Evolutionary conservation across 2,329 filamentous ascomycete species (phyloP).

Genomic region (Neofusicoccum sp.): DNA sequence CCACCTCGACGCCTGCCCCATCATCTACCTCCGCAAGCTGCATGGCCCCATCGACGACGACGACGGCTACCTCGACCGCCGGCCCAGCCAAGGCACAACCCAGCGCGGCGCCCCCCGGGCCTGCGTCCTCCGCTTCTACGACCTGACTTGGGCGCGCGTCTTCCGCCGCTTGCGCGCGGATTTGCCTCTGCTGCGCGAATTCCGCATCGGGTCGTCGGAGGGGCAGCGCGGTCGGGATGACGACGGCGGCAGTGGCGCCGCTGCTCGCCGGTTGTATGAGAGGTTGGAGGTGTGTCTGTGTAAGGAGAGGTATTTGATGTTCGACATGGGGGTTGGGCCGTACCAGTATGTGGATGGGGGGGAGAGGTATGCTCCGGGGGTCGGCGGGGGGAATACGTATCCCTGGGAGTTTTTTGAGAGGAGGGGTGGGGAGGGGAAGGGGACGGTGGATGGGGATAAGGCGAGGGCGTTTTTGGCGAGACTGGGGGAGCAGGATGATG

Average conservation of each 20-base stretch:
- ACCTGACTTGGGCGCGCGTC: background rate
- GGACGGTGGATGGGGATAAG: background rate
- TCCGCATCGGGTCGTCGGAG: too few relatives aligned
- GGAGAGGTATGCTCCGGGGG: too few relatives aligned
- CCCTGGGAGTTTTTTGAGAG: too few relatives aligned
- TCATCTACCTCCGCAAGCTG: conserved; percentile 24
- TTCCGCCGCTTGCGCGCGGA: too few relatives aligned
- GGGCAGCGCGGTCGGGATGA: too few relatives aligned
- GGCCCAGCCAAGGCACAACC: too few relatives aligned
- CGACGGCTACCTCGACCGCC: background rate
- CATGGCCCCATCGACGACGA: background rate
- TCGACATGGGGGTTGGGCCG: background rate
- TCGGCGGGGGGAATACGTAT: too few relatives aligned
- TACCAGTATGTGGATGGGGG: background rate
- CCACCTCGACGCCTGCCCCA: conserved; percentile 46
- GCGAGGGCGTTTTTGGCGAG: background rate
- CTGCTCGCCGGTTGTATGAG: background rate
- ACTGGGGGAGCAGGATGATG: background rate
- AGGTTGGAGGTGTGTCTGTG: background rate
- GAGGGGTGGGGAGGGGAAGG: background rate
- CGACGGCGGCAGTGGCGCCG: too few relatives aligned
- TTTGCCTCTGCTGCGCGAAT: too few relatives aligned
- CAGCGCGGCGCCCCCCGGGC: too few relatives aligned
- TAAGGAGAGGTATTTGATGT: background rate
- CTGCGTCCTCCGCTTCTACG: background rate